Conservation (phyloP, 78 protist species). For the Isochrysis galbana region DNA sequence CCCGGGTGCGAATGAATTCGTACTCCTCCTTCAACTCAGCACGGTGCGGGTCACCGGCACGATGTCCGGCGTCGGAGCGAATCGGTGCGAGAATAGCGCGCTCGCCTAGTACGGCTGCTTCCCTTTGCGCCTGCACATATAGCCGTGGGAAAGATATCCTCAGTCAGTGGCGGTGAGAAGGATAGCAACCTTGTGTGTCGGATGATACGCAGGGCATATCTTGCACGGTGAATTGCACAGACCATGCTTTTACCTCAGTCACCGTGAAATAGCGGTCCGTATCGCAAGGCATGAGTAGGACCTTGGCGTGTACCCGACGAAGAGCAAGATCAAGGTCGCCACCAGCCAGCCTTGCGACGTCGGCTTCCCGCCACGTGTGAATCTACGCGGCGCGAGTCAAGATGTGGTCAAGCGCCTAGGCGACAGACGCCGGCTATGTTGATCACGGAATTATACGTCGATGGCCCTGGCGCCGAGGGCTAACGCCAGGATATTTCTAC, state of each 20-base stretch:
- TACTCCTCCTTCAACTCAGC: neutral
- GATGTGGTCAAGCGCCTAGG: no score
- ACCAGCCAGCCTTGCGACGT: neutral
- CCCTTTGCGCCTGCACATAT: neutral
- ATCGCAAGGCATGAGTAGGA: conserved; percentile 37
- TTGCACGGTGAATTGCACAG: no score
- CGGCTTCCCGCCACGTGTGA: conserved; percentile 12
- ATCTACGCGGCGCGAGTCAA: no score
- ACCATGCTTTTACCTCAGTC: no score
- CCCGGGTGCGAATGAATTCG: neutral
- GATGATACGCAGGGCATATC: no score
- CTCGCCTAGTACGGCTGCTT: neutral
- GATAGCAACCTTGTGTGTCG: no score
- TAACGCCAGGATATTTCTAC: no score
- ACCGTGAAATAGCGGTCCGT: conserved; percentile 21
- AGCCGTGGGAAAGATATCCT: no score
- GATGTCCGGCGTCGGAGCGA: neutral
- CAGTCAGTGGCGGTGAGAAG: no score
- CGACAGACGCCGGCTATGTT: neutral
- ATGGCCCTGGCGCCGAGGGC: no score
- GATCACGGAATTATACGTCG: no score
- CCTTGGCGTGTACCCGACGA: neutral
- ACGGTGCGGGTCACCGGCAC: conserved; percentile 9
- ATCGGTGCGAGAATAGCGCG: neutral
- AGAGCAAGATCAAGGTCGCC: neutral